phyloP scores from a whole-genome alignment of 2,329 filamentous ascomycete species.

The Aspergillus nomiae region DNA sequence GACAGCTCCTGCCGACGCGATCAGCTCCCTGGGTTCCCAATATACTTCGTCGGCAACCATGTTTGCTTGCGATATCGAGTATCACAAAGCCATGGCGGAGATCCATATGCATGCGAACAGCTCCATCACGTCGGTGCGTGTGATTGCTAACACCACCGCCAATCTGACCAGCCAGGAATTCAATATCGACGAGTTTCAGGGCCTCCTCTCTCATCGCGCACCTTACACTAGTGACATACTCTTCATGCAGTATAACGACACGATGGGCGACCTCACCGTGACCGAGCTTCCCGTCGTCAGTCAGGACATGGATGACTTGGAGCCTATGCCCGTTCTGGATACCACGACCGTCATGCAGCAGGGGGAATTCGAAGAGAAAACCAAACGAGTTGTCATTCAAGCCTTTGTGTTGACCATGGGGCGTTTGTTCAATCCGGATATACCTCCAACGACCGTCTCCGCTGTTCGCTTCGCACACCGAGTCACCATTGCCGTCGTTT shows the following conservation, averaged over 20 bases:
- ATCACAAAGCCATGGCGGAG: conserved; percentile 30
- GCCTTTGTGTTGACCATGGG: conserved; percentile 34
- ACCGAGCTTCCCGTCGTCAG: conserved; percentile 36
- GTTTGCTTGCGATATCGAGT: conserved; percentile 36
- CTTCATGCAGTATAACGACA: conserved; percentile 32
- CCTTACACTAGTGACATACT: conserved; percentile 38
- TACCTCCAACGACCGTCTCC: conserved; percentile 19
- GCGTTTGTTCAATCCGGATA: conserved; percentile 34
- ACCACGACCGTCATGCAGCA: conserved; percentile 31
- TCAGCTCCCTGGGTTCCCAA: conserved; percentile 9
- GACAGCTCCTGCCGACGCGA: conserved; percentile 5
- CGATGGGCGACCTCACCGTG: conserved; percentile 27
- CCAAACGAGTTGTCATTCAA: conserved; percentile 31
- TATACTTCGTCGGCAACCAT: conserved; percentile 30
- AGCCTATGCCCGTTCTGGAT: conserved; percentile 33
- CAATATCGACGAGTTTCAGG: conserved; percentile 35
- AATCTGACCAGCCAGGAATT: conserved; percentile 25
- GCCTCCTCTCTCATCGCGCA: conserved; percentile 31
- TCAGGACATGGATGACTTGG: conserved; percentile 32
- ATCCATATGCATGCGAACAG: conserved; percentile 38
- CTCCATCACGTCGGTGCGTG: conserved; percentile 30
- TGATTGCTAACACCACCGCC: conserved; percentile 23
- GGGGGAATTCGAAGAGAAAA: conserved; percentile 29
- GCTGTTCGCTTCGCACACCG: conserved; percentile 26
- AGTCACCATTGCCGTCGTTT: conserved; percentile 33